Percentiles rank a stretch among this genome's conserved stretches.
phyloP scores from a whole-genome alignment of 495 filamentous ascomycete species.

The Acidiella bohemica region DNA sequence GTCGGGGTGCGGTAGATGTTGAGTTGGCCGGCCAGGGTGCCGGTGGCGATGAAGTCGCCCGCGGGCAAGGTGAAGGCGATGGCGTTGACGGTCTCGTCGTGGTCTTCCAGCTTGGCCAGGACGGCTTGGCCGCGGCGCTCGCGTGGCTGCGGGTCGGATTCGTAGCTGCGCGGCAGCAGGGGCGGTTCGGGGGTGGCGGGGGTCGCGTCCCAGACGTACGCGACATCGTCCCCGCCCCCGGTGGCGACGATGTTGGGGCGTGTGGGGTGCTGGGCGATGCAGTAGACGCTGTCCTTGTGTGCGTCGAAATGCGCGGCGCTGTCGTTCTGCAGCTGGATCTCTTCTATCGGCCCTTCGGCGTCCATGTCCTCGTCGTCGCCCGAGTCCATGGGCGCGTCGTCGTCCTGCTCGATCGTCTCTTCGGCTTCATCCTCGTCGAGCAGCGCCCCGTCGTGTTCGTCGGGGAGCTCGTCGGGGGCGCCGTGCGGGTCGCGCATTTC shows the following conservation, averaged over 20 bases:
- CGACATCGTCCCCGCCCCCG: conserved; percentile 71
- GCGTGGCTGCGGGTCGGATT: conserved; percentile 45
- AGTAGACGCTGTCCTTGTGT: conserved; percentile 81
- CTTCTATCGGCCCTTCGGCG: conserved; percentile 34
- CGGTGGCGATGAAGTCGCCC: conserved; percentile 75
- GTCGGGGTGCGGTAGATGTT: conserved; percentile 24
- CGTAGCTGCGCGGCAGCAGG: conserved; percentile 59
- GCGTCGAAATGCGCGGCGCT: conserved; percentile 79
- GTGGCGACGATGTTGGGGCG: conserved; percentile 68
- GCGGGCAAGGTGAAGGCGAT: conserved; percentile 68
- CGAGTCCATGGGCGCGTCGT: conserved; percentile 39
- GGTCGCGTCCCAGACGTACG: conserved; percentile 67
- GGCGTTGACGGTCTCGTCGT: conserved; percentile 81
- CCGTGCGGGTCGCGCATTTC: conserved; percentile 6
- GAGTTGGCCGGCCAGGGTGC: conserved; percentile 65
- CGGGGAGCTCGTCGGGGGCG: conserved; percentile 4
- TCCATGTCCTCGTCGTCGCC: conserved; percentile 33
- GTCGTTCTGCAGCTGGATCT: conserved; percentile 76
- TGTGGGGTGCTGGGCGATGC: conserved; percentile 80
- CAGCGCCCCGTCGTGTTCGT: conserved; percentile 29
- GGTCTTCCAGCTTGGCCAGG: conserved; percentile 61
- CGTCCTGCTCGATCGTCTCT: conserved; percentile 29
- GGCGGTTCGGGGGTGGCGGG: conserved; percentile 39
- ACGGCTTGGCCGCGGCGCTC: conserved; percentile 47
- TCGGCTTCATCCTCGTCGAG: conserved; percentile 29